These are phyloP conservation scores for Lagenidium giganteum DNA, from an alignment of 352 stramenopile genomes.

Conservation along the genomic window DNA sequence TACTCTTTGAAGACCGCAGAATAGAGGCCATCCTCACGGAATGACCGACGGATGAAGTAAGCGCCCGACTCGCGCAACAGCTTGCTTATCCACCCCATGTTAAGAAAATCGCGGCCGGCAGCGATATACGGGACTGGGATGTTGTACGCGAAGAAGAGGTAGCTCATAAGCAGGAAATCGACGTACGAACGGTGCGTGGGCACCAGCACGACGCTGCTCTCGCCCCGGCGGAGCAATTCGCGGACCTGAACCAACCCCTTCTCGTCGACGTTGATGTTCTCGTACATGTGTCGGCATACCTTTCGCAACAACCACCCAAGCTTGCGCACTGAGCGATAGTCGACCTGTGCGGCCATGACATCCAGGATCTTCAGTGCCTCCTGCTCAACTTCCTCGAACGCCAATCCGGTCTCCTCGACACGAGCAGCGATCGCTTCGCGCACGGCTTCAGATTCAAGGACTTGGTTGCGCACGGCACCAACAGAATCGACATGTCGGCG, in stretches of 20 bases:
- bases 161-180: constrained; percentile 84
- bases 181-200: constrained; percentile 83
- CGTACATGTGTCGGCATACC: constrained; percentile 80
- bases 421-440: constrained; percentile 44
- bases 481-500: constrained; percentile 58
- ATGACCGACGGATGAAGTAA: constrained; percentile 80
- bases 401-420: constrained; percentile 20
- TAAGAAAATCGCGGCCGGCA: constrained; percentile 74
- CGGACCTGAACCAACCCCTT: constrained; percentile 63
- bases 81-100: constrained; percentile 63
- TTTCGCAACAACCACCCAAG: constrained; percentile 81
- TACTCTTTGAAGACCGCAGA: constrained; percentile 75
- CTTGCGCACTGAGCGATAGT: constrained; percentile 74
- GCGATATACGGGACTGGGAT: constrained; percentile 80
- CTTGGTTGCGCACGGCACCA: constrained; percentile 56
- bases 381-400: constrained; percentile 40
- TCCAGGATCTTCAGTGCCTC: constrained; percentile 60
- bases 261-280: constrained; percentile 85
- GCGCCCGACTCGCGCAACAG: constrained; percentile 64
- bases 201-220: constrained; percentile 75
- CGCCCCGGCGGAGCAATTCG: constrained; percentile 37
- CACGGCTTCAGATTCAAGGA: constrained; percentile 61
- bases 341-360: constrained; percentile 71
- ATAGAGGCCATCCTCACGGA: constrained; percentile 71
- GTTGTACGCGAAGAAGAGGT: constrained; percentile 87